Conservation (phyloP, 2,329 filamentous ascomycete species). For the Aureobasidium sp. region DNA sequence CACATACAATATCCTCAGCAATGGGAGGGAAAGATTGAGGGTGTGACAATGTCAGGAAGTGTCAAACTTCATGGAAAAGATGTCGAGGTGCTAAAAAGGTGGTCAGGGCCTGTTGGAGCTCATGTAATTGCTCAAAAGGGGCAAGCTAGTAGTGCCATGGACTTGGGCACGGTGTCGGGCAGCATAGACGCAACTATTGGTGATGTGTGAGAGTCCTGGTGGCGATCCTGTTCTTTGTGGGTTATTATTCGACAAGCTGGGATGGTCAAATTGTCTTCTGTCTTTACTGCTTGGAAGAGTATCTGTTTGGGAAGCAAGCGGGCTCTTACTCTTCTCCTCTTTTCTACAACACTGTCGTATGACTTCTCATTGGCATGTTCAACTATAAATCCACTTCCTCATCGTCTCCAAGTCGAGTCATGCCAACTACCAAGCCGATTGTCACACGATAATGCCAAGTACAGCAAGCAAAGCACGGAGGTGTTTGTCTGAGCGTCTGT, state of each 20-base stretch:
- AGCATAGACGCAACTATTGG: slow-evolving; percentile 22
- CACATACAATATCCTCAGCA: slow-evolving; percentile 33
- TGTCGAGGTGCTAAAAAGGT: slow-evolving; percentile 27
- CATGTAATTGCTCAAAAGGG: slow-evolving; percentile 35
- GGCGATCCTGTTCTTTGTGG: not conserved
- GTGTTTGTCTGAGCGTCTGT: not conserved
- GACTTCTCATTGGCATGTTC: not conserved
- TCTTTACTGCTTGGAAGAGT: not conserved
- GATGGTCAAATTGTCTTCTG: not conserved
- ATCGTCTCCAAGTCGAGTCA: not conserved
- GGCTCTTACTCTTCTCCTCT: not conserved
- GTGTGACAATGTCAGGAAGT: slow-evolving; percentile 29
- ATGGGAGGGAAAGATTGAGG: slow-evolving; percentile 35
- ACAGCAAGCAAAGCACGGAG: not conserved
- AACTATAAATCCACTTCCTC: not conserved
- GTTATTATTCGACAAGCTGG: not conserved
- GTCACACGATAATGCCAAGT: not conserved
- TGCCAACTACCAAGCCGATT: not conserved
- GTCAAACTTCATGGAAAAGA: slow-evolving; percentile 32
- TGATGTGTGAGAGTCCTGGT: slow-evolving; percentile 7
- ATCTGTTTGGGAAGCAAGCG: not conserved
- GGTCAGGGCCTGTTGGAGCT: slow-evolving; percentile 21
- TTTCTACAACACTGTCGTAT: not conserved
- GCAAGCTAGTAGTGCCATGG: slow-evolving; percentile 26
- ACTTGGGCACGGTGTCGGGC: slow-evolving; percentile 25